Evolutionary conservation across 73 alveolate species (phyloP).

Genomic region (Tetrahymena elliotti): DNA sequence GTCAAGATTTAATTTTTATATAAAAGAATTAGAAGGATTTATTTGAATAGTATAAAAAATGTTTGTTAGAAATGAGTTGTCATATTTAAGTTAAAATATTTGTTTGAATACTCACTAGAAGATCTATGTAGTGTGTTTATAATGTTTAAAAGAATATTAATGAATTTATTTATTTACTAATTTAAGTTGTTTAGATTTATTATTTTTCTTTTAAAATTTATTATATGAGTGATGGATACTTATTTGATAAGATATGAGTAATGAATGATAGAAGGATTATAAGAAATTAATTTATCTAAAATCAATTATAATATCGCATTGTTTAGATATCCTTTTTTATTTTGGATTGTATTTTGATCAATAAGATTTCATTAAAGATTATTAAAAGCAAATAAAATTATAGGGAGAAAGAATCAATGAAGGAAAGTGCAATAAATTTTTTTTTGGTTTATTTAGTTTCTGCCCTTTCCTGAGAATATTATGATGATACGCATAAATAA

Average conservation of each 20-base stretch:
- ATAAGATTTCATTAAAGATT: neutral
- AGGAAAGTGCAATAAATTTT: neutral
- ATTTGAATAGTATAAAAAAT: no score
- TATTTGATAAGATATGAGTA: neutral
- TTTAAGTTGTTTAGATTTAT: neutral
- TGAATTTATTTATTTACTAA: no score
- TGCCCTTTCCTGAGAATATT: conserved; percentile 1
- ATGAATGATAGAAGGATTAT: neutral
- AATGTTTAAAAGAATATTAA: neutral
- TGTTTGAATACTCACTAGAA: no score
- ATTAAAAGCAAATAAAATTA: neutral
- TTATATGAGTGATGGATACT: neutral
- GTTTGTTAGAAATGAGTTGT: no score
- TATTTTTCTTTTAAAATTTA: no score
- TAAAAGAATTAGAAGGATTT: no score
- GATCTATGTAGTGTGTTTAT: neutral
- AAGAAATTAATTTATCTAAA: neutral
- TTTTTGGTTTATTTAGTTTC: neutral
- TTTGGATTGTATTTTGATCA: neutral
- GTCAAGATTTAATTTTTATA: no score
- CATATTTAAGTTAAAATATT: no score
- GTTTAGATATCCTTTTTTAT: neutral
- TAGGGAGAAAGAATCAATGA: neutral
- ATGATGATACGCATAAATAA: neutral
- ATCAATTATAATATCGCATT: neutral